Base-by-base conservation (phyloP, 768 basidiomycete genomes). In the Rhizopogon vinicolor region DNA sequence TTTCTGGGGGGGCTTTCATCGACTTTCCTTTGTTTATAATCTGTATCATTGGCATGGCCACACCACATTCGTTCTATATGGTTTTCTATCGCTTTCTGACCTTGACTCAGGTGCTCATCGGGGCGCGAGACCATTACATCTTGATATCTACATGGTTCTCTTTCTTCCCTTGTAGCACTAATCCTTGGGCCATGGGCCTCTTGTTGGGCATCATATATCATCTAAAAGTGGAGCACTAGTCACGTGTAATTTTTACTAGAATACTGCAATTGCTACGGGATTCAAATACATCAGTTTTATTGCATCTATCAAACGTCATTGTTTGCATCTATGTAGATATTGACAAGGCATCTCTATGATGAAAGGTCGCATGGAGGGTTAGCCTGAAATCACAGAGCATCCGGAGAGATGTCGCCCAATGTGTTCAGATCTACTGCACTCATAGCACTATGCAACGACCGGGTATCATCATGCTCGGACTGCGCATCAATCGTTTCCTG, bases 401-500 rank as follows among this genome's bases (percentile, higher is more conserved):
- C 81, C 0, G 89, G 88, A 19, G 87, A 89, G 51, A 89, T 68
- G 56, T 90, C 88, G 33, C 83, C 82, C 13, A 89, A 72, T 0
- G 79, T 80, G 58, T 83, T 80, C 18, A 74, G 60, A 49, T 87
- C 86, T 50, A 72, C 75, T 40, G 71, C 68, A 61, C 83, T 86
- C 67, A 78, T 79, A 25, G 81, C 79, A 61, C 86, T 90, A 58
- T 75, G 78, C 8, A 81, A 73, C 7, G 86, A 87, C 50, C 74
- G 81, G 10, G 75, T 62, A n/a, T 89, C 87, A 45, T 90, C 91
- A 52, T 79, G 81, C 63, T 87, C 90, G 1, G 89, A 92, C 8
- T 76, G 79, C 7, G 78, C 75, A 61, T 89, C 88, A 43, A 91
- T 82, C 7, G 82, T 84, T 72, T 91, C 89, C 89, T 91, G 58